Evolutionary conservation across 2,329 filamentous ascomycete species (phyloP), one percentile per base, ranked within the genome.

Genomic region (Dothistroma pini): DNA sequence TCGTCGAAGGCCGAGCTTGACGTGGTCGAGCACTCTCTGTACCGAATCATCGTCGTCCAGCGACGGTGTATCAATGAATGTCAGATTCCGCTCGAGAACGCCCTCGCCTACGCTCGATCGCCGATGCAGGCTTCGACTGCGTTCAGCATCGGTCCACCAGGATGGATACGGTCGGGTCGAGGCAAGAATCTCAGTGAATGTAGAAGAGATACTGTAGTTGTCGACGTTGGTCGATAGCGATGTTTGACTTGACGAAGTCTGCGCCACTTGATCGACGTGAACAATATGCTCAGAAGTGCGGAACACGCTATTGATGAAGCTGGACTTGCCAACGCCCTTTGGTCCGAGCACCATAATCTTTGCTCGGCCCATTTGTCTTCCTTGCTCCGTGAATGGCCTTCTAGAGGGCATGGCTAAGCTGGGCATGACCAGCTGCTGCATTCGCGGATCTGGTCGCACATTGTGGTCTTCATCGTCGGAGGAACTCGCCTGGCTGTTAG

Each of bases 381-480:
- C 95, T 52, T 84, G 84, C n/a, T 89, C 86, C 0, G 95, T 97
- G 74, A 97, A 97, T 0, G 93, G 93, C 56, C 92, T 84, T 54
- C 95, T 86, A 63, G 86, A 89, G 3, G 95, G 93, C 85, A 99
- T 95, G 63, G 86, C 87, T 70, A 99, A 88, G 71, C 92, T 96
- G 5, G 95, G 95, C 95, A 99, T 99, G 62, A 99, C 90, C n/a
- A 99, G 83, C 75, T 97, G 93, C 25, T 89, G 89, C 47, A 78
- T 71, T 68, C 59, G 61, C 57, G 58, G 65, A 2, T 74, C 57
- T 54, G 70, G 70, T 10, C 70, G 69, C 8, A 79, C 81, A 72
- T 84, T 87, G 70, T 85, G 79, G 67, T 87, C 78, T 64, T 81
- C 77, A 69, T 80, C 76, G 21, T 82, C 86, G 16, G 75, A 75